A percentile compares a stretch with the other conserved stretches of the same genome.
Evolutionary conservation across 192 early-diverging fungal genomes (phyloP).

Genomic region (Entomortierella chlamydospora): DNA sequence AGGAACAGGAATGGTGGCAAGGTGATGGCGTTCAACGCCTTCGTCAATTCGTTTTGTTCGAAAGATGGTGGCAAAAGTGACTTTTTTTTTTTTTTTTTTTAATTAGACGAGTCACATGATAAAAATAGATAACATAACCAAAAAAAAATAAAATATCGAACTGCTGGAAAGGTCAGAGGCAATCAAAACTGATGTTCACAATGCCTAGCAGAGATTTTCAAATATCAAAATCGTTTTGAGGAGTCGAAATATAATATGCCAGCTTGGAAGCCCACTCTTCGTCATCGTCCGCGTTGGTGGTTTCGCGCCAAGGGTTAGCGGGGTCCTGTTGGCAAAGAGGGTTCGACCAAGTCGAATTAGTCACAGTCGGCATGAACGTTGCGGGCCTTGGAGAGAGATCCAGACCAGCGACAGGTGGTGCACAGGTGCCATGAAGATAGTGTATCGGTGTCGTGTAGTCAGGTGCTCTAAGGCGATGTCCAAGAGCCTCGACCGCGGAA

Average conservation of each 20-base stretch:
- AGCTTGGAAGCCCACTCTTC: slow-evolving; percentile 32
- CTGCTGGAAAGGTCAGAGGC: too few species aligned
- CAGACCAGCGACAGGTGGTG: background rate
- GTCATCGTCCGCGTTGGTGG: background rate
- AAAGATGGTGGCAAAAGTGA: slow-evolving; percentile 51
- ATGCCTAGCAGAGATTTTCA: background rate
- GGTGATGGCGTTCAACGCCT: background rate
- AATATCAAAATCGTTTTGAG: slow-evolving; percentile 46
- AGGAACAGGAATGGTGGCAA: background rate
- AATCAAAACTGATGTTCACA: too few species aligned
- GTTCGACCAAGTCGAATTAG: background rate
- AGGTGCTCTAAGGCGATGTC: background rate
- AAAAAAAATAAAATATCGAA: too few species aligned
- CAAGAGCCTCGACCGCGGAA: background rate
- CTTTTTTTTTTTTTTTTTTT: background rate
- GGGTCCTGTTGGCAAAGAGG: background rate
- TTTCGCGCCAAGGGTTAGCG: background rate
- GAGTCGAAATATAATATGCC: slow-evolving; percentile 34
- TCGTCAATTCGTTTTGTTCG: background rate
- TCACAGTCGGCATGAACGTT: background rate
- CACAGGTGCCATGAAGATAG: background rate
- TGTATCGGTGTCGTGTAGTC: background rate
- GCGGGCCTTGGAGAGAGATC: background rate
- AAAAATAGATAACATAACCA: too few species aligned
- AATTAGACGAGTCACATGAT: background rate